phyloP scores from a whole-genome alignment of 2,329 filamentous ascomycete genomes.

The Septoria linicola region DNA sequence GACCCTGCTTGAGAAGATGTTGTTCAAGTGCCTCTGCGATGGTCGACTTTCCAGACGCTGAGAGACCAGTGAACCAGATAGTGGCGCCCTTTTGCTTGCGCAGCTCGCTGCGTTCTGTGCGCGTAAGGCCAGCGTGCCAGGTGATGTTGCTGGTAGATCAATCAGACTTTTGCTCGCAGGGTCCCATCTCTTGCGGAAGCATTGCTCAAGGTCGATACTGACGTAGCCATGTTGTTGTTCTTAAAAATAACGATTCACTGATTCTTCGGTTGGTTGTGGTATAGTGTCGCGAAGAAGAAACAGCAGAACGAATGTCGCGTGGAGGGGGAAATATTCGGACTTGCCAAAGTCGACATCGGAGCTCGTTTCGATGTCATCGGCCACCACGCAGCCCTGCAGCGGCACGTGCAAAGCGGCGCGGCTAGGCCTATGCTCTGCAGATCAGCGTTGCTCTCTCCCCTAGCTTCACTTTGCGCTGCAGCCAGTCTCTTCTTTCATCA shows the following conservation, averaged over 20 bases:
- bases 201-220: slow-evolving; percentile 12
- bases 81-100: slow-evolving; percentile 89
- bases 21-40: slow-evolving; percentile 96
- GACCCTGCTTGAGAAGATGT: slow-evolving; percentile 81
- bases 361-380: not conserved
- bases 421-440: too few relatives aligned
- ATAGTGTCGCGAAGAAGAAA: too few relatives aligned
- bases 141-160: slow-evolving; percentile 72
- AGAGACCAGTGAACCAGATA: slow-evolving; percentile 96
- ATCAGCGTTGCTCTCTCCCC: too few relatives aligned
- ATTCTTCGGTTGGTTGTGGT: not conserved
- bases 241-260: not conserved
- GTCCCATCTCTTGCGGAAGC: not conserved
- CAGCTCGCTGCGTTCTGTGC: slow-evolving; percentile 69
- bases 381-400: not conserved
- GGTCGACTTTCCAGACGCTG: slow-evolving; percentile 94
- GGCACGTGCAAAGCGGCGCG: too few relatives aligned
- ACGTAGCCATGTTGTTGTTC: slow-evolving; percentile 26
- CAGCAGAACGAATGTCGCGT: too few relatives aligned
- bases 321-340: not conserved
- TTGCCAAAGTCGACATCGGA: slow-evolving; percentile 6
- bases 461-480: too few relatives aligned
- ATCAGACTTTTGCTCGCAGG: slow-evolving; percentile 15
- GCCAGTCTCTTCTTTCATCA: too few relatives aligned
- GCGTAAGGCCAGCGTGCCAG: slow-evolving; percentile 80